These are phyloP conservation scores for Scheffersomyces insectosa DNA, from an alignment of 1,139 yeast species.

Conservation along the genomic window DNA sequence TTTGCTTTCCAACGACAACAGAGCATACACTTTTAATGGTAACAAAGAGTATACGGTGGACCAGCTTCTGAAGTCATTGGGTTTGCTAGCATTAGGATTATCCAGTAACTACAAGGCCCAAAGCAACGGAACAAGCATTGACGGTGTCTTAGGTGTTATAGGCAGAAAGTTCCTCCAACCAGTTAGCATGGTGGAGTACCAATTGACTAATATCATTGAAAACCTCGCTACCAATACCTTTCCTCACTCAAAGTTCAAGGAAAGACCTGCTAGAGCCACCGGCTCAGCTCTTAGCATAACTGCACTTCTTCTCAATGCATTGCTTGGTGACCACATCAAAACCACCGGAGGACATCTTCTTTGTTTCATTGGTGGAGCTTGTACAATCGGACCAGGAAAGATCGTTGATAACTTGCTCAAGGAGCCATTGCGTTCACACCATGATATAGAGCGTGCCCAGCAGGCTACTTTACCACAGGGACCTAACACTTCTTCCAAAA, in stretches of 20 bases:
- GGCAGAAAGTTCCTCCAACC: slow-evolving; percentile 48
- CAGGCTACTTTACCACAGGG: slow-evolving; percentile 34
- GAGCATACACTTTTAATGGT: slow-evolving; percentile 57
- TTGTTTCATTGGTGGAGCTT: slow-evolving; percentile 60
- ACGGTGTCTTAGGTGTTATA: slow-evolving; percentile 24
- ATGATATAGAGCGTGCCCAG: slow-evolving; percentile 50
- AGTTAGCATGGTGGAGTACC: slow-evolving; percentile 55
- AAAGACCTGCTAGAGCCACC: slow-evolving; percentile 59
- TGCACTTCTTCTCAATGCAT: slow-evolving; percentile 46
- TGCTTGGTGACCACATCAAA: slow-evolving; percentile 30
- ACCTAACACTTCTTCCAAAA: slow-evolving; percentile 25
- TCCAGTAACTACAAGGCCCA: slow-evolving; percentile 6
- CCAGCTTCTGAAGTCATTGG: slow-evolving; percentile 53
- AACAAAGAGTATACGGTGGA: slow-evolving; percentile 52
- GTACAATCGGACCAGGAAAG: slow-evolving; percentile 58
- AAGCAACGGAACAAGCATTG: slow-evolving; percentile 9
- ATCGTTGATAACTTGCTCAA: slow-evolving; percentile 50
- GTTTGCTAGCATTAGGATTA: slow-evolving; percentile 47
- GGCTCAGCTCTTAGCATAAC: slow-evolving; percentile 72
- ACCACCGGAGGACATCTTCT: slow-evolving; percentile 62
- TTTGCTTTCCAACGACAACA: slow-evolving; percentile 33
- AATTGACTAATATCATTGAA: slow-evolving; percentile 54
- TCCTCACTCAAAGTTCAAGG: slow-evolving; percentile 42
- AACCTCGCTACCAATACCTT: slow-evolving; percentile 54
- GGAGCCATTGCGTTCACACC: slow-evolving; percentile 60